Percentiles rank a stretch among this genome's conserved stretches.
Conservation (phyloP, 75 land plant species). For the Pinus taeda region DNA sequence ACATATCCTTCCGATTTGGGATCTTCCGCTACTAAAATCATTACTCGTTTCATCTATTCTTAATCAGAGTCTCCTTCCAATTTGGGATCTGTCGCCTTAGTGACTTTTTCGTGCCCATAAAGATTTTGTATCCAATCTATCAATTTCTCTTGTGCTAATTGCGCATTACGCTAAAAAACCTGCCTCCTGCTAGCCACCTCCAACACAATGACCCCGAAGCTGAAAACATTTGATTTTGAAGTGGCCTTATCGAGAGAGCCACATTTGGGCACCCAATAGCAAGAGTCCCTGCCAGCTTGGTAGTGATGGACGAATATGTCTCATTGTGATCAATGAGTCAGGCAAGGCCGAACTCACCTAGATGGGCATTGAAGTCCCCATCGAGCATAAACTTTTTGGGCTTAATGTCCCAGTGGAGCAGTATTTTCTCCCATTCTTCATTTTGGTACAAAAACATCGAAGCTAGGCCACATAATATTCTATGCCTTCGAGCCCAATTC, state of each 20-base stretch:
- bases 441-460: slow-evolving; percentile 31
- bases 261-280: slow-evolving; percentile 28
- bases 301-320: not conserved
- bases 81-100: not conserved
- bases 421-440: slow-evolving; percentile 34
- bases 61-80: not conserved
- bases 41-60: too few relatives aligned
- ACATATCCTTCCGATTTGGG: not conserved
- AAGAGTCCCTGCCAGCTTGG: slow-evolving; percentile 21
- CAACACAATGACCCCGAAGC: slow-evolving; percentile 12
- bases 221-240: slow-evolving; percentile 18
- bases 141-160: slow-evolving; percentile 33
- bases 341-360: slow-evolving; percentile 10
- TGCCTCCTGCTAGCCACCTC: slow-evolving; percentile 23
- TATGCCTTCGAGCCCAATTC: slow-evolving; percentile 21
- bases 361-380: slow-evolving; percentile 1
- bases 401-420: not conserved
- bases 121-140: slow-evolving; percentile 67
- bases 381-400: slow-evolving; percentile 2
- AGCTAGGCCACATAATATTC: slow-evolving; percentile 29
- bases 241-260: slow-evolving; percentile 15
- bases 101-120: slow-evolving; percentile 14
- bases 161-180: slow-evolving; percentile 36
- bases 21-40: not conserved
- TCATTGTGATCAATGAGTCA: not conserved